A percentile compares a stretch with the other conserved stretches of the same genome.
phyloP scores from a whole-genome alignment of 1,139 yeast species.

The Taphrina wiesneri region DNA sequence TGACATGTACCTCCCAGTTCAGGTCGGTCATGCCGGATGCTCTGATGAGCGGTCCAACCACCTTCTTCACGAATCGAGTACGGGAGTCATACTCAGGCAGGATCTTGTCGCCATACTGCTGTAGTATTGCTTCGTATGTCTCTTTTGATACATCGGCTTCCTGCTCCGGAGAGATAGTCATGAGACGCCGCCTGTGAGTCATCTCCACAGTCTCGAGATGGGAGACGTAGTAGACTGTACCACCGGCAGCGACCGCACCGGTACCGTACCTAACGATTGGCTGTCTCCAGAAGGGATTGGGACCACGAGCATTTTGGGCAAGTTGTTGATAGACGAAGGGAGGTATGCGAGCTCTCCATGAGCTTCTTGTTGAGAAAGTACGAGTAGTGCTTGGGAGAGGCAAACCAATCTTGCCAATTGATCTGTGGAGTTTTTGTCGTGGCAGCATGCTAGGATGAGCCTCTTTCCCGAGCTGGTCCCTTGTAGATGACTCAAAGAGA shows the following conservation, averaged over 20 bases:
- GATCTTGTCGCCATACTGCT: conserved; percentile 45
- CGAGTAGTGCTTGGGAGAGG: neutral
- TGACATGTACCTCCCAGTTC: conserved; percentile 81
- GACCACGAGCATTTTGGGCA: conserved; percentile 18
- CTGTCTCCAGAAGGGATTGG: conserved; percentile 13
- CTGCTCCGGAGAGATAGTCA: conserved; percentile 68
- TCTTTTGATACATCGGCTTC: conserved; percentile 69
- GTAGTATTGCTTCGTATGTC: conserved; percentile 63
- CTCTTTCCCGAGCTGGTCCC: too few relatives aligned
- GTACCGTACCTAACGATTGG: conserved; percentile 20
- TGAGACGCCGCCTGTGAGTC: conserved; percentile 62
- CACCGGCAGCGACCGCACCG: conserved; percentile 28
- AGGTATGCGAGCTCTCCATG: conserved; percentile 11
- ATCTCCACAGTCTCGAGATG: conserved; percentile 36
- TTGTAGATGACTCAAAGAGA: too few relatives aligned
- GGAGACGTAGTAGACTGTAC: conserved; percentile 24
- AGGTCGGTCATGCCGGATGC: conserved; percentile 49
- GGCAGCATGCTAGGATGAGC: too few relatives aligned
- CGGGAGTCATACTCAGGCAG: conserved; percentile 49
- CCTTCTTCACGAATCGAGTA: conserved; percentile 56
- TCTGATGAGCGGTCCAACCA: conserved; percentile 64
- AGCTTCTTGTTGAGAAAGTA: neutral
- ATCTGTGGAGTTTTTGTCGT: neutral
- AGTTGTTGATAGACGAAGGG: conserved; percentile 22
- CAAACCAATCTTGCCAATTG: neutral